Conservation (phyloP, 2,329 filamentous ascomycete genomes). For the Ascochyta koolunga region DNA sequence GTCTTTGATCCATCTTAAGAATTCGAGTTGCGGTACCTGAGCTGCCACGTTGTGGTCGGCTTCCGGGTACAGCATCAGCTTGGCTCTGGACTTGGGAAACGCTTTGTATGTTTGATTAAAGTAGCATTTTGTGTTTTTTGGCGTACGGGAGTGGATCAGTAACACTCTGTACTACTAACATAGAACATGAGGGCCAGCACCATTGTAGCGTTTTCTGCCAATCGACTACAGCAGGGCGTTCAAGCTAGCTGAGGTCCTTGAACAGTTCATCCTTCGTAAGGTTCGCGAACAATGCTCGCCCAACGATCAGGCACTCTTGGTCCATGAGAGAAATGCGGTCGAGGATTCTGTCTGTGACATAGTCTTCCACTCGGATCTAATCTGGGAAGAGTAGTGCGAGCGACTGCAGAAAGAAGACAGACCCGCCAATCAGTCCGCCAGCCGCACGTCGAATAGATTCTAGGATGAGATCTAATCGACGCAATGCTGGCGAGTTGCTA, state of each 20-base stretch:
- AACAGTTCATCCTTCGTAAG: slow-evolving; percentile 22
- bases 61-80: slow-evolving; percentile 25
- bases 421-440: slow-evolving; percentile 27
- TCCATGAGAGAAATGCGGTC: slow-evolving; percentile 22
- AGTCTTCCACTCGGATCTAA: slow-evolving; percentile 22
- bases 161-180: slow-evolving; percentile 27
- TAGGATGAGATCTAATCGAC: slow-evolving; percentile 28
- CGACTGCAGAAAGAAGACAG: slow-evolving; percentile 28
- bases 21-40: slow-evolving; percentile 14
- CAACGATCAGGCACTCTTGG: slow-evolving; percentile 23
- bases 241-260: slow-evolving; percentile 23
- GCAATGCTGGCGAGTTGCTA: slow-evolving; percentile 29
- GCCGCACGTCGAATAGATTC: slow-evolving; percentile 28
- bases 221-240: slow-evolving; percentile 22
- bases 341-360: slow-evolving; percentile 24
- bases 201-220: slow-evolving; percentile 33
- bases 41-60: slow-evolving; percentile 22
- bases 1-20: slow-evolving; percentile 21
- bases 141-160: slow-evolving; percentile 21
- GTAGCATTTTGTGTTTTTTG: slow-evolving; percentile 26
- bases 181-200: slow-evolving; percentile 27
- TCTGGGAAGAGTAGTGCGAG: slow-evolving; percentile 20
- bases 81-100: slow-evolving; percentile 17
- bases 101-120: slow-evolving; percentile 27
- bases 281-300: slow-evolving; percentile 23